These are phyloP conservation scores for Neofusicoccum ribis DNA, from an alignment of 2,329 filamentous ascomycete species.

Conservation along the genomic window DNA sequence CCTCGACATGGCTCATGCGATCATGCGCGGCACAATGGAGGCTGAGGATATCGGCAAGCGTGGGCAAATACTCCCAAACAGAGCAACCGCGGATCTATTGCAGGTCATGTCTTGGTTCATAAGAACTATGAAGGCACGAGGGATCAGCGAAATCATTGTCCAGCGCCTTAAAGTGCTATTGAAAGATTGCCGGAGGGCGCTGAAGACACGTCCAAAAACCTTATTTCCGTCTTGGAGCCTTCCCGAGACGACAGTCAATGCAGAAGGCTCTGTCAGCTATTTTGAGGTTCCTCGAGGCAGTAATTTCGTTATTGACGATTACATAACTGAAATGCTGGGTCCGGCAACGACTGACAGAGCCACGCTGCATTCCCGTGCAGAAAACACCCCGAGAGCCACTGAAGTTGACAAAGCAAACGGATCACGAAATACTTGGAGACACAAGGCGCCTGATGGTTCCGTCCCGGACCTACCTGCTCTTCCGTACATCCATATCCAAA, in stretches of 20 bases:
- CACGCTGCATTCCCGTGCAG: background rate
- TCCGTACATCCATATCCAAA: background rate
- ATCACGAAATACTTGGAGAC: background rate
- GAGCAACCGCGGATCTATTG: background rate
- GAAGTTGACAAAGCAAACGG: background rate
- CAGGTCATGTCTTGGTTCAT: background rate
- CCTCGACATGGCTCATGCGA: conserved; percentile 9
- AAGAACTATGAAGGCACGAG: background rate
- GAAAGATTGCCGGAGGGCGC: background rate
- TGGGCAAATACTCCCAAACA: background rate
- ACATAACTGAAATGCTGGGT: background rate
- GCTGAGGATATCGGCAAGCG: background rate
- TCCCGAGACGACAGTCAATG: background rate
- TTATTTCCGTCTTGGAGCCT: background rate
- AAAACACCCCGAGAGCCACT: background rate
- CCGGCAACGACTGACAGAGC: background rate
- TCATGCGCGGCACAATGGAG: background rate
- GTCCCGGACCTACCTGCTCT: background rate
- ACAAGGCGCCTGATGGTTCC: background rate
- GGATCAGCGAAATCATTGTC: background rate
- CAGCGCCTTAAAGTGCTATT: background rate
- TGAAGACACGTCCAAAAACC: background rate
- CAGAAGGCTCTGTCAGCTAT: background rate
- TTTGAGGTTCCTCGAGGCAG: background rate
- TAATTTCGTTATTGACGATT: background rate